A percentile compares a stretch with the other conserved stretches of the same genome.
These are phyloP conservation scores for Aegilops umbellulata DNA, from an alignment of 176 grass and related monocot genomes.

Conservation along the genomic window DNA sequence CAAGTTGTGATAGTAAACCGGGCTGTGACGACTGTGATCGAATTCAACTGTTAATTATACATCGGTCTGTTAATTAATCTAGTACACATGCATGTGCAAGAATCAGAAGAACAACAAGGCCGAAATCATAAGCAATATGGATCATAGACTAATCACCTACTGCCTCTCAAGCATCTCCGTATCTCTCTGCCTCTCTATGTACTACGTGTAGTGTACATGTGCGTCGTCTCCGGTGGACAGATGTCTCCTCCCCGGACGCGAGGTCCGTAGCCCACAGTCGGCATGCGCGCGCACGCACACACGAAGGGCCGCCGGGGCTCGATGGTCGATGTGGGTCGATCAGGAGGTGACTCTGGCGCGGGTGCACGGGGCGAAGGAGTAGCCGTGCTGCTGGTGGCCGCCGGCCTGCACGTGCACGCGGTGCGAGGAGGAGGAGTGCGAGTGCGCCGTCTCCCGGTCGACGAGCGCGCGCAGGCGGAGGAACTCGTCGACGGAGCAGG, in stretches of 20 bases:
- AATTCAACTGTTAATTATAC: constrained; percentile 31
- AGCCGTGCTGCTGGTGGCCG: constrained; percentile 23
- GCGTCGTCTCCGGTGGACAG: neutral
- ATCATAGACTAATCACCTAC: neutral
- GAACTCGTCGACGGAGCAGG: constrained; percentile 91
- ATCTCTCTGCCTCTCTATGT: neutral
- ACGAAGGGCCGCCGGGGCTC: neutral
- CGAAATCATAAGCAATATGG: constrained; percentile 5
- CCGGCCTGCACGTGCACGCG: constrained; percentile 26
- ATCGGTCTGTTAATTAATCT: neutral
- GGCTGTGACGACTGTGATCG: neutral
- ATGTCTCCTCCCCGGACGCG: neutral
- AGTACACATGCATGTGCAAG: constrained; percentile 27
- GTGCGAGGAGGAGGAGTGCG: constrained; percentile 6
- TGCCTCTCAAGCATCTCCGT: neutral
- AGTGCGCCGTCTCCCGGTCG: constrained; percentile 43
- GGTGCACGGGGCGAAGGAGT: constrained; percentile 52
- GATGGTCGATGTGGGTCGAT: neutral
- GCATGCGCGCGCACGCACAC: neutral
- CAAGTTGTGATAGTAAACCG: neutral
- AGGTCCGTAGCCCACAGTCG: neutral
- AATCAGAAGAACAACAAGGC: constrained; percentile 19
- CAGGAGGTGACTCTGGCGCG: constrained; percentile 42
- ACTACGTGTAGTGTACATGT: neutral
- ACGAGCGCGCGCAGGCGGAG: constrained; percentile 64